A percentile compares a stretch with the other conserved stretches of the same genome.
Conservation (phyloP, 1,139 yeast species). For the Nakaseomyces nivariensis region DNA sequence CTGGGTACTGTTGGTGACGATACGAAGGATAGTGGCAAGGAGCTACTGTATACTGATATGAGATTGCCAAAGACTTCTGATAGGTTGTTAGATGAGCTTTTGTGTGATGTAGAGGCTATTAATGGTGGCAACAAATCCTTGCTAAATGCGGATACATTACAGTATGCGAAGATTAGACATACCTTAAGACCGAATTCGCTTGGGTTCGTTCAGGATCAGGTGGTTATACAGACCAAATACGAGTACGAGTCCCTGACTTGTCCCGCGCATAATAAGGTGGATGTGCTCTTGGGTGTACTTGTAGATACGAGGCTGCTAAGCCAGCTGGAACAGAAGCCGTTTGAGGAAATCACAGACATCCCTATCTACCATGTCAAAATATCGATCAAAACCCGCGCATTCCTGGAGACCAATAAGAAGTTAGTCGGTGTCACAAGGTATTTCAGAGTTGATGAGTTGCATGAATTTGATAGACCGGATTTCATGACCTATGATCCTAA, state of each 20-base stretch:
- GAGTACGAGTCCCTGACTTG: constrained; percentile 24
- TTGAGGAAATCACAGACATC: constrained; percentile 16
- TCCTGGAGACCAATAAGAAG: constrained; percentile 18
- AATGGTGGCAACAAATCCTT: constrained; percentile 18
- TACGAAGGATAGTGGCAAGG: constrained; percentile 20
- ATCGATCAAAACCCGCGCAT: constrained; percentile 28
- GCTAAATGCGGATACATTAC: constrained; percentile 21
- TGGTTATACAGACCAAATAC: constrained; percentile 21
- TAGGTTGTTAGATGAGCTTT: constrained; percentile 54
- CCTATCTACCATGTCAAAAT: constrained; percentile 32
- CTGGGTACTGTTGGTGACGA: background rate
- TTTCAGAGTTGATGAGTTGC: constrained; percentile 29
- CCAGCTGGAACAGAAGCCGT: constrained; percentile 5
- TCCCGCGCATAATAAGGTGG: constrained; percentile 21
- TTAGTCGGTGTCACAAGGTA: constrained; percentile 27
- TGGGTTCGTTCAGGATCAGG: constrained; percentile 24
- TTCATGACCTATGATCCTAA: constrained; percentile 19
- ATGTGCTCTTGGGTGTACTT: constrained; percentile 23
- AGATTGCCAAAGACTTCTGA: constrained; percentile 46
- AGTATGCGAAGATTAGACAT: constrained; percentile 25
- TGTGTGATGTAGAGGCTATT: constrained; percentile 25
- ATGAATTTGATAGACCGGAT: constrained; percentile 32
- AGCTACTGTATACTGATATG: constrained; percentile 26
- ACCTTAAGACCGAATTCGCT: constrained; percentile 17
- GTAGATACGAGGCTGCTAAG: constrained; percentile 10